phyloP scores from a whole-genome alignment of 2,329 filamentous ascomycete genomes.

The Penicillium hesseltinei region DNA sequence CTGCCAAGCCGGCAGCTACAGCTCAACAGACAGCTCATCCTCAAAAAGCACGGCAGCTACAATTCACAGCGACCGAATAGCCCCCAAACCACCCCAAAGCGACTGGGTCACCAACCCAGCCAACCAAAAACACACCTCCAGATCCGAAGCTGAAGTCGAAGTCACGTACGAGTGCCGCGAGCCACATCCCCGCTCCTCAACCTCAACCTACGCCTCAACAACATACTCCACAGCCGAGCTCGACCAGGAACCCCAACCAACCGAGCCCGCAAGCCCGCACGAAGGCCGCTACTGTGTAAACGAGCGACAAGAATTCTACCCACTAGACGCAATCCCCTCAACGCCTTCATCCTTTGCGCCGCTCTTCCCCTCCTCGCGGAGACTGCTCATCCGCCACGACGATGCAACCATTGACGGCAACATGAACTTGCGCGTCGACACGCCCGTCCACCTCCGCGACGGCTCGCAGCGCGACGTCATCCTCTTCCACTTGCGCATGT shows the following conservation, averaged over 20 bases:
- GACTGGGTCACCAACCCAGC: neutral
- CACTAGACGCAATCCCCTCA: constrained; percentile 68
- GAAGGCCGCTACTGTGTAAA: constrained; percentile 49
- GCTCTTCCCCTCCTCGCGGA: constrained; percentile 81
- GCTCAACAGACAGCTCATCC: constrained; percentile 40
- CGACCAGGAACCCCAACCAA: constrained; percentile 34
- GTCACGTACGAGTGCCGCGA: neutral
- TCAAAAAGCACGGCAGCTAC: constrained; percentile 44
- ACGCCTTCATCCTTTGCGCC: constrained; percentile 78
- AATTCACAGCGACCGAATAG: constrained; percentile 34
- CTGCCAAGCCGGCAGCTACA: constrained; percentile 35
- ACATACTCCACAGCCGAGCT: constrained; percentile 60
- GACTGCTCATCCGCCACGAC: constrained; percentile 82
- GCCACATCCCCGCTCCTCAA: constrained; percentile 54
- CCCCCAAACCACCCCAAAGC: constrained; percentile 25
- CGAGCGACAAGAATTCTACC: constrained; percentile 57
- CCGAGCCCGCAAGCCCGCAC: neutral
- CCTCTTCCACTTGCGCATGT: constrained; percentile 93
- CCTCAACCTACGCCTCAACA: constrained; percentile 78
- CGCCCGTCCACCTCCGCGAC: constrained; percentile 60
- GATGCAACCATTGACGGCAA: constrained; percentile 88
- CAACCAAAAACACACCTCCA: neutral
- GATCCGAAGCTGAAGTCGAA: neutral
- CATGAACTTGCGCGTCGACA: constrained; percentile 92
- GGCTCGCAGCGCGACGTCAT: constrained; percentile 64